Percentiles rank a stretch among this genome's conserved stretches.
Conservation (phyloP, 1,139 yeast genomes). For the Eremothecium coryli region DNA sequence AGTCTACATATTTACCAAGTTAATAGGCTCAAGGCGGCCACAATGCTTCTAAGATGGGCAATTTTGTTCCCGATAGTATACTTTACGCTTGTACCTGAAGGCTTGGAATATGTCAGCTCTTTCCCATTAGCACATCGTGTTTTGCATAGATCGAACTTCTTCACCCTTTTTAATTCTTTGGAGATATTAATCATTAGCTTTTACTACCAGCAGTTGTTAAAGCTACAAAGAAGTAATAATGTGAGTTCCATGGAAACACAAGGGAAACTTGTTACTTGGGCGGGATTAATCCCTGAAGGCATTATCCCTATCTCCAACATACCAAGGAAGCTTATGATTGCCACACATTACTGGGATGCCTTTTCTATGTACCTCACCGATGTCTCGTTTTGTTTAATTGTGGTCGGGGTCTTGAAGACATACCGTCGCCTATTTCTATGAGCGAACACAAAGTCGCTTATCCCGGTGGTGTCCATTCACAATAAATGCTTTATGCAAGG, state of each 20-base stretch:
- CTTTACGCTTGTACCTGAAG: slow-evolving; percentile 17
- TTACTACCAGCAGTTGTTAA: slow-evolving; percentile 26
- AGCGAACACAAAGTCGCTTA: no score
- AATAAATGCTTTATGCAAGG: background rate
- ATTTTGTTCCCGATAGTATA: slow-evolving; percentile 25
- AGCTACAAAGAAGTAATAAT: slow-evolving; percentile 22
- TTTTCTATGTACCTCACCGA: slow-evolving; percentile 34
- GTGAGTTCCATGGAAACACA: slow-evolving; percentile 23
- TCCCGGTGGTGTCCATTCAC: no score
- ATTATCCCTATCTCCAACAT: slow-evolving; percentile 26
- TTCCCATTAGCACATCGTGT: slow-evolving; percentile 10
- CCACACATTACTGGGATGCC: slow-evolving; percentile 35
- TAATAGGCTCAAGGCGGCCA: slow-evolving; percentile 25
- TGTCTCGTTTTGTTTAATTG: slow-evolving; percentile 33
- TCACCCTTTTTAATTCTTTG: slow-evolving; percentile 31
- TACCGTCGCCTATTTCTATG: no score
- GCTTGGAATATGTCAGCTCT: background rate
- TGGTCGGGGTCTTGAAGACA: slow-evolving; percentile 32
- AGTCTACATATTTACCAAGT: slow-evolving; percentile 25
- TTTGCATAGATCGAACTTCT: slow-evolving; percentile 28
- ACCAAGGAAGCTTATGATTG: slow-evolving; percentile 21
- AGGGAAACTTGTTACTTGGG: slow-evolving; percentile 25
- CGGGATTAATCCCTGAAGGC: slow-evolving; percentile 29
- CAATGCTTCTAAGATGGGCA: slow-evolving; percentile 28
- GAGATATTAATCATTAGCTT: slow-evolving; percentile 32